Conservation (phyloP, 2,329 filamentous ascomycete genomes). For the Aspergillus sp. region DNA sequence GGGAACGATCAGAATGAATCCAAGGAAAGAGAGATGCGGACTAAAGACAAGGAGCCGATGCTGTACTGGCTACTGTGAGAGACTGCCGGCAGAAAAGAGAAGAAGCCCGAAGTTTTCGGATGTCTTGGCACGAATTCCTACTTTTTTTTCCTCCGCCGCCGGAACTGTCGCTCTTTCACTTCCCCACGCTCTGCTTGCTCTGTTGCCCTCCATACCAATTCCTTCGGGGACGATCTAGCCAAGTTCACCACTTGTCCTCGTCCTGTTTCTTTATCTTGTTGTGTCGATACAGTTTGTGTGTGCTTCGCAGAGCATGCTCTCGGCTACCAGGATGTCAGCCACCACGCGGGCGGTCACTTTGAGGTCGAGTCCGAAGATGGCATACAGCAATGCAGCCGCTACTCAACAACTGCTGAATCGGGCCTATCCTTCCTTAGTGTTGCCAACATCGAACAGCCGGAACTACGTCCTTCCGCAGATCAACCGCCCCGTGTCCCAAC, state of each 20-base stretch:
- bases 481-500: constrained; percentile 18
- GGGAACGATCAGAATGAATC: too few species aligned
- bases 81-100: constrained; percentile 11
- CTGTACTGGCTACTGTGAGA: background rate
- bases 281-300: background rate
- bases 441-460: constrained; percentile 28
- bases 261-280: background rate
- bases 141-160: constrained; percentile 28
- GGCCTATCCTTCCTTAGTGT: constrained; percentile 23
- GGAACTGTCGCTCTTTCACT: constrained; percentile 18
- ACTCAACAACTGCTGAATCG: constrained; percentile 29
- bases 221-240: constrained; percentile 12
- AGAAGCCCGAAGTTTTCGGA: constrained; percentile 28
- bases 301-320: constrained; percentile 31
- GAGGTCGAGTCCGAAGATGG: constrained; percentile 28
- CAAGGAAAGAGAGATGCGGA: too few species aligned
- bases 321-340: constrained; percentile 28
- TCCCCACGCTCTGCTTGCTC: constrained; percentile 12
- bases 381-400: constrained; percentile 19
- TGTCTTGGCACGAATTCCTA: constrained; percentile 26
- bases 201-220: background rate
- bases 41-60: background rate
- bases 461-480: constrained; percentile 29
- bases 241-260: background rate
- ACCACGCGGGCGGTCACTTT: constrained; percentile 31